Percentiles rank a stretch among this genome's conserved stretches.
These are phyloP conservation scores for Soucietia sequanensis DNA, from an alignment of 805 yeast genomes.

Conservation along the genomic window DNA sequence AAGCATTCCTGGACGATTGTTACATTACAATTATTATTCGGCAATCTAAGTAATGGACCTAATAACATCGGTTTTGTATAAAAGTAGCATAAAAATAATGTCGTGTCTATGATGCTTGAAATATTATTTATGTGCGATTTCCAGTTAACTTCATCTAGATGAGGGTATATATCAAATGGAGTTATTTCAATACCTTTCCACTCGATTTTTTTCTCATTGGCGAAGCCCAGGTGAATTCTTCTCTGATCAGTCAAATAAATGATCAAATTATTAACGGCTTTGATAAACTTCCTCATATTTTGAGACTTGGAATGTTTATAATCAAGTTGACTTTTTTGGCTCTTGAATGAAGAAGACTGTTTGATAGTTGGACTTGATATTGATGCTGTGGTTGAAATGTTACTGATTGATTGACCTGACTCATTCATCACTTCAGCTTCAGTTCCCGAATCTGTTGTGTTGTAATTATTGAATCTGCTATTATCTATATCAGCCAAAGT, in stretches of 20 bases:
- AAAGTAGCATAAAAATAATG: constrained; percentile 72
- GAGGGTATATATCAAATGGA: constrained; percentile 42
- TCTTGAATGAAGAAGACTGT: constrained; percentile 4
- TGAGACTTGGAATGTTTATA: constrained; percentile 21
- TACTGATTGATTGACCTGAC: constrained; percentile 3
- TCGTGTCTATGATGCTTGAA: constrained; percentile 66
- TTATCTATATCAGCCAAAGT: constrained; percentile 16
- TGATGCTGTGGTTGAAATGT: constrained; percentile 2
- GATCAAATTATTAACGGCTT: constrained; percentile 42
- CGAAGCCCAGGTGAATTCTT: constrained; percentile 43
- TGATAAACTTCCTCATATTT: constrained; percentile 25
- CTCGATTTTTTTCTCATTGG: constrained; percentile 30
- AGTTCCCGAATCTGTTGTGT: constrained; percentile 10
- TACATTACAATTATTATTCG: constrained; percentile 69
- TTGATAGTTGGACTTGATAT: constrained; percentile 4
- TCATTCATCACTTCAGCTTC: constrained; percentile 5
- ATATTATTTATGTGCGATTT: constrained; percentile 22
- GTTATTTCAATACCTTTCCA: constrained; percentile 49
- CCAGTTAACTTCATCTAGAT: constrained; percentile 17
- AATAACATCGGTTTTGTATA: constrained; percentile 67
- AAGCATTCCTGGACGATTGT: constrained; percentile 57
- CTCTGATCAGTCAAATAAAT: constrained; percentile 53
- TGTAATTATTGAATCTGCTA: constrained; percentile 4
- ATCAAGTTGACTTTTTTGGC: constrained; percentile 2
- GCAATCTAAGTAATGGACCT: constrained; percentile 77